A percentile compares a stretch with the other conserved stretches of the same genome.
Evolutionary conservation across 768 basidiomycete genomes (phyloP).

Genomic region (Naganishia vishniacii): DNA sequence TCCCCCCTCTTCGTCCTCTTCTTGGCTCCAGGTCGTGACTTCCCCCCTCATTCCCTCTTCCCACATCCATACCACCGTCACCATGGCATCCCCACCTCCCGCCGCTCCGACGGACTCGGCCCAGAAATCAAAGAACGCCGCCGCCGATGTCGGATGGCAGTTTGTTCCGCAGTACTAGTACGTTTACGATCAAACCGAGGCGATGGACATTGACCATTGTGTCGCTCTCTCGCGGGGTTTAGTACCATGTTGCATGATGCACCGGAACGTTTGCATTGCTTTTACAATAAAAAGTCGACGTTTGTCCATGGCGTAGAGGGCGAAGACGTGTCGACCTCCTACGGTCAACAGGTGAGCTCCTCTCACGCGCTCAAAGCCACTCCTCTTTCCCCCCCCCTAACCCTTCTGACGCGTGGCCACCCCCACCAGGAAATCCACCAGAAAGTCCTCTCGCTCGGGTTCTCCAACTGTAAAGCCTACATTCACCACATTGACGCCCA

Average conservation of each 20-base stretch:
- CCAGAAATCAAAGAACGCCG: conserved; percentile 21
- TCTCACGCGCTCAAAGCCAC: background rate
- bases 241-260: conserved; percentile 94
- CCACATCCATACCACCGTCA: background rate
- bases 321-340: conserved; percentile 82
- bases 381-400: background rate
- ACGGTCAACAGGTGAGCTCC: conserved; percentile 76
- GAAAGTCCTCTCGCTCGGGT: conserved; percentile 88
- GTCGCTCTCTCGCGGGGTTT: background rate
- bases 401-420: too few relatives aligned
- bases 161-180: conserved; percentile 96
- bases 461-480: conserved; percentile 96
- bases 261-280: conserved; percentile 92
- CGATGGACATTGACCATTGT: background rate
- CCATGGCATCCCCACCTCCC: conserved; percentile 1
- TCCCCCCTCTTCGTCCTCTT: background rate
- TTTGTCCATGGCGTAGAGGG: conserved; percentile 97
- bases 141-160: conserved; percentile 95
- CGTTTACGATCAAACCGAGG: conserved; percentile 27
- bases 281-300: conserved; percentile 96
- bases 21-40: background rate
- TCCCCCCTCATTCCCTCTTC: background rate
- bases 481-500: conserved; percentile 98
- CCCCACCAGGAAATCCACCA: conserved; percentile 96
- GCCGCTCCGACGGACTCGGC: too few relatives aligned